These are phyloP conservation scores for Diutina pseudorugosa DNA, from an alignment of 1,139 yeast genomes.

Conservation along the genomic window DNA sequence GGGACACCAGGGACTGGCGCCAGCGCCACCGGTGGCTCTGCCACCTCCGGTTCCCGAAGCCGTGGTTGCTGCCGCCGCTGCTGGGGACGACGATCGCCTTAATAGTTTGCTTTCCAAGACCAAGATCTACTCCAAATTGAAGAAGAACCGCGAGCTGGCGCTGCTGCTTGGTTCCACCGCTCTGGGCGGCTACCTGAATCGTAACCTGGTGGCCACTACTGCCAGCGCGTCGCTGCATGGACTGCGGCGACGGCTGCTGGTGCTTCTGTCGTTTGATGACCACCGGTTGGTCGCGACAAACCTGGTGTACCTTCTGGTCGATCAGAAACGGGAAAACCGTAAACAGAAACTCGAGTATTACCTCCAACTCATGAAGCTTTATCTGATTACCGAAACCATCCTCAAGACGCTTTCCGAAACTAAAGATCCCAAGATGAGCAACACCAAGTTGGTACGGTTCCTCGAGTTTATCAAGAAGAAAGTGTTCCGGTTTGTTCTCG, in stretches of 20 bases:
- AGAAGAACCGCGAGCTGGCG: conserved; percentile 27
- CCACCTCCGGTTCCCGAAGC: conserved; percentile 4
- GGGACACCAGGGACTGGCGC: conserved; percentile 5
- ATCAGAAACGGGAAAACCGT: conserved; percentile 22
- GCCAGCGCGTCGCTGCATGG: conserved; percentile 16
- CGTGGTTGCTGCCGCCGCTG: background rate
- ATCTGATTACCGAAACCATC: background rate
- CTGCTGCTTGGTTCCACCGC: conserved; percentile 16
- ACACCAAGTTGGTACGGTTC: conserved; percentile 15
- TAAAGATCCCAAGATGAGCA: conserved; percentile 9
- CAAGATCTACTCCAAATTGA: conserved; percentile 22
- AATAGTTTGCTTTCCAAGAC: conserved; percentile 23
- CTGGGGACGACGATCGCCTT: conserved; percentile 5
- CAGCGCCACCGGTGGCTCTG: background rate
- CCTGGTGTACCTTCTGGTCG: conserved; percentile 5
- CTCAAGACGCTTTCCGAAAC: conserved; percentile 8
- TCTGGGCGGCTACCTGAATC: conserved; percentile 12
- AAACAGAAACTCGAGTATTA: conserved; percentile 27
- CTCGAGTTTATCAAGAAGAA: conserved; percentile 26
- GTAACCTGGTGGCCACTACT: conserved; percentile 6
- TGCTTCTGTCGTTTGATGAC: conserved; percentile 12
- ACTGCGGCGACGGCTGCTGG: conserved; percentile 13
- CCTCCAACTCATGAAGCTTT: conserved; percentile 11
- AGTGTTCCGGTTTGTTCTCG: conserved; percentile 25
- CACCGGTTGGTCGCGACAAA: conserved; percentile 7